Evolutionary conservation across 371 early-diverging fungal species (phyloP).

Genomic region (Mucor piriformis): DNA sequence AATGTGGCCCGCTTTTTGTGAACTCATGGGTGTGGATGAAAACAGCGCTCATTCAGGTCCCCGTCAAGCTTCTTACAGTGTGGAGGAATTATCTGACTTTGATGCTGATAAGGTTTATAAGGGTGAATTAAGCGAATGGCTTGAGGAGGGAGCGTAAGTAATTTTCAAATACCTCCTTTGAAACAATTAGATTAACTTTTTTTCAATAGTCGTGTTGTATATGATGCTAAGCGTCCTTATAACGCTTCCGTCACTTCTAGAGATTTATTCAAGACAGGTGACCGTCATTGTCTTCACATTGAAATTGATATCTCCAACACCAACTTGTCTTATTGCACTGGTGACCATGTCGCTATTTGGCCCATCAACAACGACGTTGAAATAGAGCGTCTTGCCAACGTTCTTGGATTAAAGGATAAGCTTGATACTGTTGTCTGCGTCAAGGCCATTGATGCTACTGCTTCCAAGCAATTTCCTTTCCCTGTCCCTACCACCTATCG

Average conservation of each 20-base stretch:
- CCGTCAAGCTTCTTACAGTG: slow-evolving; percentile 47
- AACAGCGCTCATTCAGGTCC: slow-evolving; percentile 43
- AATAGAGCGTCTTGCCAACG: slow-evolving; percentile 67
- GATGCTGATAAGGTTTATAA: slow-evolving; percentile 54
- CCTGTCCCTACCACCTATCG: slow-evolving; percentile 87
- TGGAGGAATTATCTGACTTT: slow-evolving; percentile 39
- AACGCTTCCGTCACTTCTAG: slow-evolving; percentile 67
- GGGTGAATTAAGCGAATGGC: slow-evolving; percentile 64
- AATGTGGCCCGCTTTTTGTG: slow-evolving; percentile 79
- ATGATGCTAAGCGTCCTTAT: slow-evolving; percentile 86
- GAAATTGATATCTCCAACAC: slow-evolving; percentile 87
- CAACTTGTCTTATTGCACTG: slow-evolving; percentile 85
- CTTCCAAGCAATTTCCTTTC: slow-evolving; percentile 81
- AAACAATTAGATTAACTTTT: background rate
- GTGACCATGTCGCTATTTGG: slow-evolving; percentile 95
- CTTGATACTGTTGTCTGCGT: slow-evolving; percentile 69
- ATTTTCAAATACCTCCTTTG: background rate
- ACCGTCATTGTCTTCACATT: slow-evolving; percentile 89
- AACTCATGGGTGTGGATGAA: slow-evolving; percentile 70
- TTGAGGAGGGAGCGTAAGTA: slow-evolving; percentile 42
- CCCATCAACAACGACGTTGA: slow-evolving; percentile 83
- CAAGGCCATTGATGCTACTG: slow-evolving; percentile 65
- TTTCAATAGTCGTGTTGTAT: slow-evolving; percentile 30
- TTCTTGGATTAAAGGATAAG: slow-evolving; percentile 67
- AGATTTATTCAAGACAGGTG: slow-evolving; percentile 66